Base-by-base conservation (phyloP, 108 stramenopile species). In the Nannochloropsis salina region DNA sequence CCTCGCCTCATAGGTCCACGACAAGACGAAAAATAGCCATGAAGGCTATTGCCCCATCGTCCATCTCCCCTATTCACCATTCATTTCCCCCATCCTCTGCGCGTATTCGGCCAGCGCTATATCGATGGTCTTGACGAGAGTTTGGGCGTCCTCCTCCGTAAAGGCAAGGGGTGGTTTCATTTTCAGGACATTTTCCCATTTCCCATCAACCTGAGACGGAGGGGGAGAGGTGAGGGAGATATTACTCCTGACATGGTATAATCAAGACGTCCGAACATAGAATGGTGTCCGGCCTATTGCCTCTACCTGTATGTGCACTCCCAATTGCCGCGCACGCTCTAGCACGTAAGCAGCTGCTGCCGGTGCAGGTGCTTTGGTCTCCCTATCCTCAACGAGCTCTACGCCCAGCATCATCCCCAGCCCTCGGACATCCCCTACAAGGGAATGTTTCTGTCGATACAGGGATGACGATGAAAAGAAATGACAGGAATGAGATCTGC, bases 101-200 rank as follows among this genome's bases (percentile, higher is more conserved):
- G 10, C 47, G 15, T 12, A 51, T 15, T 51, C 47, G 12, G 47
- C 15, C 47, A 51, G 47, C 15, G 47, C 47, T 15, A 12, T 51
- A 15, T 51, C 47, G 47, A 51, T 51, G 12, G 47, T 51, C 47
- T 51, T 15, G 47, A 51, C 47, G 15, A 81, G 80, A 9, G 21
- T 81, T 40, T 93, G 90, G 18, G 90, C 95, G 88, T 96, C 93
- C 42, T 89, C 87, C 88, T 92, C 90, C 41, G 89, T 91, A 91
- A 98, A 98, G 12, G 91, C 92, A 91, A 98, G 83, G 5, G 98
- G 98, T 10, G 98, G 98, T 92, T 98, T 98, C 44, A 98, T 88
- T 12, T 95, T 95, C 42, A 98, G 61, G 2, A 97, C 97, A 86
- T 97, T 98, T 43, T 95, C 93, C 85, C 93, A 80, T 8, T 89